phyloP scores from a whole-genome alignment of 1,139 yeast genomes.

The Saccharomyces uvarum region DNA sequence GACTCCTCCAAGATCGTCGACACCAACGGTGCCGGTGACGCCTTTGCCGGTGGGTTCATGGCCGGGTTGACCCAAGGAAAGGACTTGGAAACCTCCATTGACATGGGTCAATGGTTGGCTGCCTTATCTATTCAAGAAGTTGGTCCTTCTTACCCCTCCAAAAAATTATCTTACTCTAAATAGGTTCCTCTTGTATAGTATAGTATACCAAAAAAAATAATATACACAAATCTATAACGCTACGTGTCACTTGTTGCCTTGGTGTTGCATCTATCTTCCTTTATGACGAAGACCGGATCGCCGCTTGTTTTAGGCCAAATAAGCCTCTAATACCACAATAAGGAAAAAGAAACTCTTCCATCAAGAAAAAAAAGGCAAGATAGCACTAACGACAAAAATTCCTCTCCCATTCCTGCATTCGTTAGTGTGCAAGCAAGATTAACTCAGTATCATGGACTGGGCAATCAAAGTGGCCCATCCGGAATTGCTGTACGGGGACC shows the following conservation, averaged over 20 bases:
- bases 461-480: slow-evolving; percentile 25
- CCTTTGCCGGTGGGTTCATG: slow-evolving; percentile 94
- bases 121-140: slow-evolving; percentile 81
- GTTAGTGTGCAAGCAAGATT: background rate
- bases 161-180: slow-evolving; percentile 35
- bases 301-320: background rate
- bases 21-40: slow-evolving; percentile 99
- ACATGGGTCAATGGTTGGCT: slow-evolving; percentile 97
- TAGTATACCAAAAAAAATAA: background rate
- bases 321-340: background rate
- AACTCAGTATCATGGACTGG: slow-evolving; percentile 14
- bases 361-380: background rate
- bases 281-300: background rate
- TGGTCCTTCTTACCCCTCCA: slow-evolving; percentile 91
- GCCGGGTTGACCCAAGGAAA: slow-evolving; percentile 81
- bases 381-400: background rate
- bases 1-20: slow-evolving; percentile 64
- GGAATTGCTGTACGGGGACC: slow-evolving; percentile 17
- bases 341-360: background rate
- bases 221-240: background rate
- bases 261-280: background rate
- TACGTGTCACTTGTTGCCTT: background rate
- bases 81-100: slow-evolving; percentile 53
- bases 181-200: background rate
- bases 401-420: background rate